phyloP scores from a whole-genome alignment of 352 stramenopile species.

The Phytophthora brassicae region DNA sequence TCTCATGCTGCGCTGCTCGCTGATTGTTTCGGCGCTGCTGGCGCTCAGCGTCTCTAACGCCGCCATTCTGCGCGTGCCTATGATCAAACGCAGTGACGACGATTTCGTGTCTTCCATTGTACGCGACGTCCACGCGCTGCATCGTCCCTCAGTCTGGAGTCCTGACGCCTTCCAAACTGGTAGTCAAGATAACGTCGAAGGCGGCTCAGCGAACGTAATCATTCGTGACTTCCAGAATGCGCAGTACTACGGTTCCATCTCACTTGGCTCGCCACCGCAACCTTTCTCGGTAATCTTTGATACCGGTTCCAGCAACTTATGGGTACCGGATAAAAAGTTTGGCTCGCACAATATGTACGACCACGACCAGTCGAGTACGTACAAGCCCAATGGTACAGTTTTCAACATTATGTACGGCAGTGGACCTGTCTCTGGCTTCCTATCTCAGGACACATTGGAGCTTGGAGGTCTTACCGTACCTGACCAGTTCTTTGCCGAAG shows the following conservation, averaged over 20 bases:
- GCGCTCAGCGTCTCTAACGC: constrained; percentile 19
- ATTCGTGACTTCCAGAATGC: constrained; percentile 94
- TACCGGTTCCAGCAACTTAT: constrained; percentile 96
- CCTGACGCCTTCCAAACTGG: constrained; percentile 22
- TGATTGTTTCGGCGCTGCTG: constrained; percentile 27
- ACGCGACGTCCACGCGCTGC: constrained; percentile 36
- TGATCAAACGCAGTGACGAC: constrained; percentile 67
- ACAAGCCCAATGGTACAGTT: constrained; percentile 89
- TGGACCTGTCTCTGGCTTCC: constrained; percentile 90
- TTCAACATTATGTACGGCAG: constrained; percentile 97
- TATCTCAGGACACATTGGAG: constrained; percentile 88
- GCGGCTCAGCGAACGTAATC: constrained; percentile 46
- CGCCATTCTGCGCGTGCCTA: constrained; percentile 61
- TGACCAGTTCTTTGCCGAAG: constrained; percentile 94
- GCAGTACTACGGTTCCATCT: constrained; percentile 94
- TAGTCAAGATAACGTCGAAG: not conserved
- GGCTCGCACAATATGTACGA: constrained; percentile 87
- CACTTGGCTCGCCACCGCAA: constrained; percentile 91
- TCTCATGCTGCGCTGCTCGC: constrained; percentile 20
- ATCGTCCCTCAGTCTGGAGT: constrained; percentile 52
- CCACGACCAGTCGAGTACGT: constrained; percentile 81
- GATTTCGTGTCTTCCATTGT: constrained; percentile 66
- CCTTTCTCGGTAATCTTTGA: constrained; percentile 96
- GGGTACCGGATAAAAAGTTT: constrained; percentile 90
- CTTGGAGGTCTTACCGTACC: constrained; percentile 63